A percentile compares a stretch with the other conserved stretches of the same genome.
Conservation (phyloP, 1,139 yeast genomes). For the Sugiyamaella sp. region DNA sequence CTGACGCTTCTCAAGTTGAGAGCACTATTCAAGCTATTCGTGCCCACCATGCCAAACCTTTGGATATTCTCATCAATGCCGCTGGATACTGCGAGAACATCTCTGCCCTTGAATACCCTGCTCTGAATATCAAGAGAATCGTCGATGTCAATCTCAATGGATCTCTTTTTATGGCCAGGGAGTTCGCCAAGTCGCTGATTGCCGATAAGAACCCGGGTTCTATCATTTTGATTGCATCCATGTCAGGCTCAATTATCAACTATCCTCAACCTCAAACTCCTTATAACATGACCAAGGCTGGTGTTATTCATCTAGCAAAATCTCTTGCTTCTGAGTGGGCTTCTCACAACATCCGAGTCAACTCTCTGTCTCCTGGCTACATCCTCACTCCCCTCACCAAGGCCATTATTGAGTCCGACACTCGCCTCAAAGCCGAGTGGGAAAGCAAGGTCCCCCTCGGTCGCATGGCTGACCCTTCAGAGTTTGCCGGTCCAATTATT, state of each 20-base stretch:
- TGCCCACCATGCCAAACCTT: slow-evolving; percentile 60
- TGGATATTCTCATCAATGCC: slow-evolving; percentile 69
- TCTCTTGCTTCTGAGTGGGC: slow-evolving; percentile 89
- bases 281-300: slow-evolving; percentile 86
- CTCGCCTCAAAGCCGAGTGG: slow-evolving; percentile 59
- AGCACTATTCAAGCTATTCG: slow-evolving; percentile 52
- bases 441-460: slow-evolving; percentile 69
- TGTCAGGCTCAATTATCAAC: slow-evolving; percentile 84
- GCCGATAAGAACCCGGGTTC: slow-evolving; percentile 56
- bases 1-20: slow-evolving; percentile 65
- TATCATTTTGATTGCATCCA: slow-evolving; percentile 75
- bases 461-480: slow-evolving; percentile 78
- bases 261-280: slow-evolving; percentile 85
- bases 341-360: slow-evolving; percentile 71
- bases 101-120: slow-evolving; percentile 78
- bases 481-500: slow-evolving; percentile 76
- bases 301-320: slow-evolving; percentile 74
- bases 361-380: slow-evolving; percentile 81
- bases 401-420: slow-evolving; percentile 57
- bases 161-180: slow-evolving; percentile 66
- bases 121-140: slow-evolving; percentile 66
- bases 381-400: slow-evolving; percentile 67
- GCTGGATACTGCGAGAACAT: slow-evolving; percentile 86
- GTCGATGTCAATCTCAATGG: slow-evolving; percentile 77
- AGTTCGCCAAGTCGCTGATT: slow-evolving; percentile 70